These are phyloP conservation scores for Rhynchospora breviuscula DNA, from an alignment of 176 grass and related monocot genomes.

Conservation along the genomic window DNA sequence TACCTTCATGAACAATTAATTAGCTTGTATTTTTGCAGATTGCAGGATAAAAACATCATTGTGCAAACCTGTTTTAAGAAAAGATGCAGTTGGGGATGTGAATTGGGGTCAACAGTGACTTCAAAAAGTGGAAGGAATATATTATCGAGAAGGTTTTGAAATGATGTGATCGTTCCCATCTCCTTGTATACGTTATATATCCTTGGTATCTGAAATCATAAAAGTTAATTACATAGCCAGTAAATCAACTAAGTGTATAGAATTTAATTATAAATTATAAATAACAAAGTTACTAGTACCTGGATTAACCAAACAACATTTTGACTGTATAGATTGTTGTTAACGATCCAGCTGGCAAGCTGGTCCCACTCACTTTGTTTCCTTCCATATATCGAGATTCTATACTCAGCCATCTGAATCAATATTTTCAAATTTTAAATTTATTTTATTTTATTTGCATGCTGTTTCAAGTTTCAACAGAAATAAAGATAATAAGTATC, in stretches of 20 bases:
- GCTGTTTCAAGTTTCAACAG: not conserved
- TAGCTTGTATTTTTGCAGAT: conserved; percentile 15
- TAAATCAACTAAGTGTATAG: not conserved
- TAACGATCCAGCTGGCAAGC: conserved; percentile 97
- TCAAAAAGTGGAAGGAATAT: conserved; percentile 96
- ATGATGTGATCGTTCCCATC: conserved; percentile 90
- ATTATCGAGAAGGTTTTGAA: conserved; percentile 92
- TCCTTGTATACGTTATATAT: conserved; percentile 96
- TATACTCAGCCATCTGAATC: conserved; percentile 85
- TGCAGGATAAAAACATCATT: not conserved
- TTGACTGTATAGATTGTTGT: conserved; percentile 86
- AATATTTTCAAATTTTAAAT: not conserved
- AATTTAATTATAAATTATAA: conserved; percentile 12
- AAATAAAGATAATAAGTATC: not conserved
- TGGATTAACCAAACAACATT: conserved; percentile 99
- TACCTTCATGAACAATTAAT: conserved; percentile 43
- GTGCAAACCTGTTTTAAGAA: conserved; percentile 84
- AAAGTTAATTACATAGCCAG: not conserved
- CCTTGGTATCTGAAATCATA: conserved; percentile 64
- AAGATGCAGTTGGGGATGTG: conserved; percentile 85
- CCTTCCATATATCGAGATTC: conserved; percentile 91
- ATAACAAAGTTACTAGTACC: conserved; percentile 32
- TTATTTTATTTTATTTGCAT: not conserved
- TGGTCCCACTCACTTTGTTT: conserved; percentile 99
- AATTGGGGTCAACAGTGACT: conserved; percentile 81